Evolutionary conservation across 352 stramenopile genomes (phyloP), one percentile per base, ranked within the genome.

Genomic region (Globisporangium parvum): DNA sequence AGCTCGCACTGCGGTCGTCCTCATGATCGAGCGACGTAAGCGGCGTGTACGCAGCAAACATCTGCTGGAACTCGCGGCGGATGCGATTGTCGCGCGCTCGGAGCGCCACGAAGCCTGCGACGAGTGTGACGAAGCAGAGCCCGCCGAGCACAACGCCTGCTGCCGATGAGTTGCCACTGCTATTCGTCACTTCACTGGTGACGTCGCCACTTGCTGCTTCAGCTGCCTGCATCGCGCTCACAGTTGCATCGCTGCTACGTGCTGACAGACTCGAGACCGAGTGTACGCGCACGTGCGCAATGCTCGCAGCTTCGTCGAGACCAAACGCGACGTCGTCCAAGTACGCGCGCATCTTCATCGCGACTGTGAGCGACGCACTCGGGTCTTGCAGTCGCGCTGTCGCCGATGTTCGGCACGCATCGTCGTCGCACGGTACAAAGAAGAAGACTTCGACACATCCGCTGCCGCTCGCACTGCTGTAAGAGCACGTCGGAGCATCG

Each of bases 1-100:
- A 48, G 45, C 23, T 37, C 21, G 21, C 18, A 26, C 64, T 53
- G 18, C 51, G 3, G 14, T 69, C 66, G 18, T 65, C 55, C 1
- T 68, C 62, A 17, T 70, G 42, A 37, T 70, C 62, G 54, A 73
- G 63, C 24, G 62, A 50, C 6, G 59, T 67, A 12, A 70, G 41
- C 12, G 66, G 66, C 10, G 66, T 70, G 59, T 73, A 73, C 31
- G 53, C 58, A 14, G 62, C 53, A 41, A 73, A 67, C 17, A 73
- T 51, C 40, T 70, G 62, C 8, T 51, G 62, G 26, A 73, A 70
- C 15, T 73, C 66, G 2, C 62, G 66, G 10, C 63, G 66, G n/a
- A 73, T 67, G 3, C 62, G 57, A 9, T 70, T 55, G 15, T 70
- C 66, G 14, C 62, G 55, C 4, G 65, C 54, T 26, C 59, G 51